Evolutionary conservation across 108 stramenopile species (phyloP), one percentile per base, ranked within the genome.

Genomic region (Fistulifera solaris): DNA sequence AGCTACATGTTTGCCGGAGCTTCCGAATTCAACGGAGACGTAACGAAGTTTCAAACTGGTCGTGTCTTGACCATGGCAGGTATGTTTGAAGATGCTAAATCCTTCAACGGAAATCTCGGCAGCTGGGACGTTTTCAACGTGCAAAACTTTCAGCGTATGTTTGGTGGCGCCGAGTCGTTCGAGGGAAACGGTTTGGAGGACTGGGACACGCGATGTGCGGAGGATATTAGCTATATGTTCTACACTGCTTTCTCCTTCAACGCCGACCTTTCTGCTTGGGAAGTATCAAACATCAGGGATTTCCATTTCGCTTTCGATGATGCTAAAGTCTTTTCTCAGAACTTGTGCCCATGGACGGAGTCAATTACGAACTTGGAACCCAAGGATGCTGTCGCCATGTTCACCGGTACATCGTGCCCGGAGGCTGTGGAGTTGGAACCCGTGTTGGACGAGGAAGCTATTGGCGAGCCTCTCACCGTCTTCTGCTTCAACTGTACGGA

Each of bases 301-400:
- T 35, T 35, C 31, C 6, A 35, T 6, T 35, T 35, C 8, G 31
- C 31, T 35, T 35, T 35, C 31, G 31, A 35, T 35, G 31, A 35
- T 35, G 31, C 31, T 8, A 35, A 35, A 35, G 8, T 35, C 31
- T 35, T 35, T 35, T 40, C 54, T 25, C 58, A 66, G 39, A 51
- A 66, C 25, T 38, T 66, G 6, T 66, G 57, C 21, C 44, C 41
- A 0, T 66, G 65, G 65, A 39, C 48, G 0, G 61, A 62, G 14
- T 8, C 4, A 19, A 45, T 45, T 24, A 6, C 31, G 6, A 35
- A 35, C 31, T 35, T 35, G 31, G 31, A 35, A 3, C 31, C 31
- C 31, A 35, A 35, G 31, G 8, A 3, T 6, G 31, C 31, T 8
- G 8, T 35, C 31, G 31, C 31, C 31, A 35, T 35, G 31, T 35